Evolutionary conservation across 2,329 filamentous ascomycete genomes (phyloP), one percentile per base, ranked within the genome.

Genomic region (Talaromyces marneffei): DNA sequence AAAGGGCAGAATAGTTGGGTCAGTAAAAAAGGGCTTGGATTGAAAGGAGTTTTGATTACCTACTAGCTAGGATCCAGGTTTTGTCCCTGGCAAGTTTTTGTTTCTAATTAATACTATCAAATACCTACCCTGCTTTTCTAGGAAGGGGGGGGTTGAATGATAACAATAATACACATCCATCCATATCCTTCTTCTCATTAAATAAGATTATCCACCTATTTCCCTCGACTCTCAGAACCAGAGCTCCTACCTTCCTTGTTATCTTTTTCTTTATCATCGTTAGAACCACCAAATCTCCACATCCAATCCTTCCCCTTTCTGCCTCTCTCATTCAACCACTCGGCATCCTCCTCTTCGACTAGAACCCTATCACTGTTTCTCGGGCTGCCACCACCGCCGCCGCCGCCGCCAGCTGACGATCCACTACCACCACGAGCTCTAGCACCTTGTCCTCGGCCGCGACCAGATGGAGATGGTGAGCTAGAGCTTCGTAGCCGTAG

Each of bases 261-360:
- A 18, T 31, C 27, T 9, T 33, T 33, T 12, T 33, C 48, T 14
- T 52, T 52, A 31, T 52, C 48, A 4, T 52, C 48, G 8, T 35
- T 29, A 33, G 48, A 52, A 52, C 3, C 1, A 20, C 48, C 48
- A 52, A 52, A 35, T 54, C 59, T 46, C 63, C 65, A 65, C 20
- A 60, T 50, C 63, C 64, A 69, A 12, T 63, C 62, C 55, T 67
- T 68, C 14, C 67, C 68, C 40, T 68, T 59, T 31, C 57, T 64
- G 2, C 64, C 66, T 18, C 60, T 61, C 48, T 69, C 61, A 37
- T 67, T 66, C 42, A 70, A 46, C 68, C 68, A 69, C 25, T 63
- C 63, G 35, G 62, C 64, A 57, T 70, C 67, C 56, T 69, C 68
- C 58, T 70, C 67, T 62, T 70, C 68, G 16, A 70, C 65, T 25